Conservation (phyloP, 768 basidiomycete genomes). For the Trametes coccinea region DNA sequence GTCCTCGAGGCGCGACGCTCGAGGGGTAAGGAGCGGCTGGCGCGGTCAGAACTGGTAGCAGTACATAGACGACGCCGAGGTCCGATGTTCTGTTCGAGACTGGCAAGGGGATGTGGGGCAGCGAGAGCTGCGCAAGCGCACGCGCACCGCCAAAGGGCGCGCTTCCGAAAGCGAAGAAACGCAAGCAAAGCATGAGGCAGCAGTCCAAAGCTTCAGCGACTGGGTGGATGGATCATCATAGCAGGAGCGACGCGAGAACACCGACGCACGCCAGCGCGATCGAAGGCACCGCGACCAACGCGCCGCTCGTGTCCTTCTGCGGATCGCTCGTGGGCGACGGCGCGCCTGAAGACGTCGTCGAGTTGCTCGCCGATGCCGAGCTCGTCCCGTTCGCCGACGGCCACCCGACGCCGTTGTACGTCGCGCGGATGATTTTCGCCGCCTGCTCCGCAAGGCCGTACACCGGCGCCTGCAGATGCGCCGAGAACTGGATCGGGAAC, state of each 20-base stretch:
- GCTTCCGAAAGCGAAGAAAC: background rate
- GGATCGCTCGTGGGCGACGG: background rate
- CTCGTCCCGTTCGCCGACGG: background rate
- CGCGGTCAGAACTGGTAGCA: background rate
- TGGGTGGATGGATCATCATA: background rate
- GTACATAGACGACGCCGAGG: background rate
- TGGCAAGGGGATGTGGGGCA: background rate
- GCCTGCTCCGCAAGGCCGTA: conserved; percentile 54
- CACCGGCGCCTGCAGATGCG: conserved; percentile 40
- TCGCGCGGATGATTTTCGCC: conserved; percentile 42
- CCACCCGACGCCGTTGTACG: conserved; percentile 36
- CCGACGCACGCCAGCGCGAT: conserved; percentile 6
- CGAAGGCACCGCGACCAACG: background rate
- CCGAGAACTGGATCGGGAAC: conserved; percentile 54
- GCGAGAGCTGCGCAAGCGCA: background rate
- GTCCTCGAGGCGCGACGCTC: background rate
- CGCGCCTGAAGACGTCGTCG: background rate
- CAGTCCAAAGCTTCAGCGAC: background rate
- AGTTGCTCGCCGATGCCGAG: background rate
- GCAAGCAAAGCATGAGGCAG: background rate
- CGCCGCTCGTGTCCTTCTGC: conserved; percentile 3
- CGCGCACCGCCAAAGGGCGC: background rate
- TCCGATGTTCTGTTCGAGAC: conserved; percentile 4
- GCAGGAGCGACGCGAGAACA: conserved; percentile 2
- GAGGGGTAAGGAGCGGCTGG: background rate